Evolutionary conservation across 1,284 basidiomycete species (phyloP), one percentile per base, ranked within the genome.

Genomic region (Heterobasidion parviporum): DNA sequence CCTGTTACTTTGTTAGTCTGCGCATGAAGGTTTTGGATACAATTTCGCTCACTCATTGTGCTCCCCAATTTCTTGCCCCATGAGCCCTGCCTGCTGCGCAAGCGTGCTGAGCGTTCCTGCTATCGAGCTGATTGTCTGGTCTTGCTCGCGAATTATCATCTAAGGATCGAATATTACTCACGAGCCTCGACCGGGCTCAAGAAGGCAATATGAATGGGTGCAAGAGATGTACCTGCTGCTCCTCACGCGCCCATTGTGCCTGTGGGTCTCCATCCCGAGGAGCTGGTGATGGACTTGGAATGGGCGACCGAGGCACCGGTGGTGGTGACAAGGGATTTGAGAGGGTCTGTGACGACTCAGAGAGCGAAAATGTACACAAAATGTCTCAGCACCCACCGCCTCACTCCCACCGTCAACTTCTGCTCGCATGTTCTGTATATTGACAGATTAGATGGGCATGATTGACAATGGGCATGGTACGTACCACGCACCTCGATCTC

Each of bases 111-210:
- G 69, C 0, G 94, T 93, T 0, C 92, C 92, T 0, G 87, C 81
- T 63, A 97, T 94, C 0, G 87, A 81, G 48, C 87, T 84, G 58
- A 97, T 85, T 0, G 92, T 88, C 50, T 83, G 79, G 66, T 97
- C 94, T 75, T 97, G 94, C 63, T 90, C 82, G 50, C 78, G 79
- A 46, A 96, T 83, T 70, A 95, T 83, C 67, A 93, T 81, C 89
- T 94, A 60, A 5, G 26, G 26, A 4, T 26, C 5, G 12, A 9
- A 26, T 33, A 53, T 12, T 15, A 26, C 26, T 34, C 34, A 14
- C 49, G 50, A 47, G 47, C 6, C 26, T 26, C 5, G 26, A 10
- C 43, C 41, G n/a, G 20, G 53, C 50, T 41, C 20, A 20, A 33
- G n/a, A 16, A 56, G 46, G 15, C 35, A 16, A 12, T 50, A n/a